A percentile compares a stretch with the other conserved stretches of the same genome.
These are phyloP conservation scores for Escovopsis weberi DNA, from an alignment of 2,329 filamentous ascomycete species.

Conservation along the genomic window DNA sequence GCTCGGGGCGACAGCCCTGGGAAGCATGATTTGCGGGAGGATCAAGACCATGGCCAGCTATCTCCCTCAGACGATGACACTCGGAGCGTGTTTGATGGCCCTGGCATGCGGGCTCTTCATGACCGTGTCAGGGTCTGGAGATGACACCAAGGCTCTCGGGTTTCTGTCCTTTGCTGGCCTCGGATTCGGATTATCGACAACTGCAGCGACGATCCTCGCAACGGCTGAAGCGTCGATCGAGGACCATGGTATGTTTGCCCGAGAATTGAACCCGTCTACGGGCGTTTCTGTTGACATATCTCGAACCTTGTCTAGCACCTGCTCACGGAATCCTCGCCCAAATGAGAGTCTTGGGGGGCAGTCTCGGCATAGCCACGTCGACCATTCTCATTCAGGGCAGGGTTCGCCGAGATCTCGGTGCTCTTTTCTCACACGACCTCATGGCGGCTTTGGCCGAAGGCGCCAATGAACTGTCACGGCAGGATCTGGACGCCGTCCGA, in stretches of 20 bases:
- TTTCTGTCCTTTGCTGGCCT: constrained; percentile 37
- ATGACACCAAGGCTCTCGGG: constrained; percentile 32
- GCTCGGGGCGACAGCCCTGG: constrained; percentile 32
- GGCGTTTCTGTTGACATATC: not conserved
- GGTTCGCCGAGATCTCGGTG: constrained; percentile 14
- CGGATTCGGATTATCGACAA: constrained; percentile 34
- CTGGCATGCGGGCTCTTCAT: constrained; percentile 33
- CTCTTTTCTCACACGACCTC: constrained; percentile 15
- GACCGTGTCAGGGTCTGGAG: constrained; percentile 15
- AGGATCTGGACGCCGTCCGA: constrained; percentile 19
- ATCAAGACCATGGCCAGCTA: constrained; percentile 27
- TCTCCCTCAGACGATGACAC: constrained; percentile 28
- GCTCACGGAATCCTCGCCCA: constrained; percentile 40
- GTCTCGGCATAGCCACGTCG: constrained; percentile 38
- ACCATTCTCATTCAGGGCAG: constrained; percentile 28
- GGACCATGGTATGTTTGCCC: constrained; percentile 28
- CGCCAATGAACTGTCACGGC: constrained; percentile 10
- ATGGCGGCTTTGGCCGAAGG: constrained; percentile 13
- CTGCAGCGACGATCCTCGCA: constrained; percentile 32
- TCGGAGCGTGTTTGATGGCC: constrained; percentile 27
- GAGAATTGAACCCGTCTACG: constrained; percentile 6
- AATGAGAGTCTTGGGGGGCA: constrained; percentile 36
- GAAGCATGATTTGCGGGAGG: constrained; percentile 27
- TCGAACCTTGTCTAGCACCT: constrained; percentile 22
- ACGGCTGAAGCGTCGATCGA: constrained; percentile 24